Conservation (phyloP, 2,329 filamentous ascomycete species). For the Aphanoascus verrucosus region DNA sequence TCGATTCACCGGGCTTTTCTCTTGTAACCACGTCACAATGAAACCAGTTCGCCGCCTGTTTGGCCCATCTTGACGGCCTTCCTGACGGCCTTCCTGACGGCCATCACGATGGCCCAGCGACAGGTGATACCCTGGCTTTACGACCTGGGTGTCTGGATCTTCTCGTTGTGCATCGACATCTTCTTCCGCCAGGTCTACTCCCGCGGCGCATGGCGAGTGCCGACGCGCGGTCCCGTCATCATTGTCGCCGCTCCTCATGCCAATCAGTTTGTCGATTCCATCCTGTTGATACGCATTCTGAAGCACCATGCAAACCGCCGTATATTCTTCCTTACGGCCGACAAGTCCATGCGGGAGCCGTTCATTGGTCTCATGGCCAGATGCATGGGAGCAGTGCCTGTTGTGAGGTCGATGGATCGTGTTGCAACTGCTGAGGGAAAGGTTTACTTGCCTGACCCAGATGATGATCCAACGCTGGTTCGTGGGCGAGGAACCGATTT, state of each 20-base stretch:
- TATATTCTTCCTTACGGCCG: conserved; percentile 71
- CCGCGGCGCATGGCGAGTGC: conserved; percentile 73
- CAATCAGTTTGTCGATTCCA: conserved; percentile 81
- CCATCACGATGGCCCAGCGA: not conserved
- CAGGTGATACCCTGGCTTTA: conserved; percentile 25
- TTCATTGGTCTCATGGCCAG: conserved; percentile 74
- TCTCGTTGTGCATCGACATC: conserved; percentile 59
- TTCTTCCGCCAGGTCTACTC: conserved; percentile 89
- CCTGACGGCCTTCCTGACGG: no score
- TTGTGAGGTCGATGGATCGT: conserved; percentile 69
- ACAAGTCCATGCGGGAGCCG: conserved; percentile 69
- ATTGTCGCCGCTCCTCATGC: conserved; percentile 84
- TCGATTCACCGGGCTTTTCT: no score
- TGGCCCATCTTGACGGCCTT: no score
- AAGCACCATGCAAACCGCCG: conserved; percentile 67
- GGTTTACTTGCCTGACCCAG: conserved; percentile 63
- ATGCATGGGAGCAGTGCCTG: conserved; percentile 68
- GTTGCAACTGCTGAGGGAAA: conserved; percentile 61
- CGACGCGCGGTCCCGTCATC: conserved; percentile 64
- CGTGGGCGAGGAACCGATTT: conserved; percentile 66
- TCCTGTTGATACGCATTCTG: conserved; percentile 71
- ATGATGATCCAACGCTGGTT: conserved; percentile 62
- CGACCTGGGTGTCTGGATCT: conserved; percentile 25
- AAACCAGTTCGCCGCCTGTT: no score
- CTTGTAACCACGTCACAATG: no score